A percentile compares a stretch with the other conserved stretches of the same genome.
Evolutionary conservation across 2,329 filamentous ascomycete genomes (phyloP).

Genomic region (Colletotrichum sp.): DNA sequence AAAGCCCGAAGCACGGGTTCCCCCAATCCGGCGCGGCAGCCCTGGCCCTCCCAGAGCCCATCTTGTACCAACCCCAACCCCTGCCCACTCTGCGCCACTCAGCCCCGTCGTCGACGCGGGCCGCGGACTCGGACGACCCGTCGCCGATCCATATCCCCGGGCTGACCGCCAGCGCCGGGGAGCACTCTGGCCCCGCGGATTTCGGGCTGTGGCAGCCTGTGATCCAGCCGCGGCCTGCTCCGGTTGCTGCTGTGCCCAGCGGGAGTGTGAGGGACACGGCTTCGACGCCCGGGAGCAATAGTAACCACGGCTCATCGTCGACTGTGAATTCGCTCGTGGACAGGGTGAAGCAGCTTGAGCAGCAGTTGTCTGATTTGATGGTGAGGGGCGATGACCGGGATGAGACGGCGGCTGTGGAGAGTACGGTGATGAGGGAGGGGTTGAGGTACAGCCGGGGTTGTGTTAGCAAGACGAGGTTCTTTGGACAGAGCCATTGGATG

Average conservation of each 20-base stretch:
- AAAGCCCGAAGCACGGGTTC: not conserved
- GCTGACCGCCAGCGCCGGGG: not conserved
- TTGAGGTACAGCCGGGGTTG: conserved; percentile 29
- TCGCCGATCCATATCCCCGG: not conserved
- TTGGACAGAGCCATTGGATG: conserved; percentile 58
- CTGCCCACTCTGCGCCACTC: not conserved
- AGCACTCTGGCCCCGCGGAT: not conserved
- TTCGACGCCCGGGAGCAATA: conserved; percentile 22
- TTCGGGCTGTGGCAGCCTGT: conserved; percentile 1
- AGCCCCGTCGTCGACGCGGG: not conserved
- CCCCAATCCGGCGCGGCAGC: not conserved
- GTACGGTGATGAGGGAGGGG: not conserved
- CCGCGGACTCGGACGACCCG: not conserved
- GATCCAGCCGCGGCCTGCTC: not conserved
- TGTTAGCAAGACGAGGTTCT: conserved; percentile 49
- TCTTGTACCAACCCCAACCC: conserved; percentile 5
- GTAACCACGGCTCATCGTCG: conserved; percentile 22
- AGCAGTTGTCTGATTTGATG: conserved; percentile 34
- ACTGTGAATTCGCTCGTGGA: conserved; percentile 36
- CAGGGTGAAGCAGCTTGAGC: conserved; percentile 48
- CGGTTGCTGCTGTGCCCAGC: not conserved
- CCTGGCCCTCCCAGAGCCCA: not conserved
- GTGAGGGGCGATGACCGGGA: not conserved
- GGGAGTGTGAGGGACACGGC: not conserved
- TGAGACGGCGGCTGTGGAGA: not conserved